phyloP scores from a whole-genome alignment of 2,329 filamentous ascomycete species.

The Fusarium sp. region DNA sequence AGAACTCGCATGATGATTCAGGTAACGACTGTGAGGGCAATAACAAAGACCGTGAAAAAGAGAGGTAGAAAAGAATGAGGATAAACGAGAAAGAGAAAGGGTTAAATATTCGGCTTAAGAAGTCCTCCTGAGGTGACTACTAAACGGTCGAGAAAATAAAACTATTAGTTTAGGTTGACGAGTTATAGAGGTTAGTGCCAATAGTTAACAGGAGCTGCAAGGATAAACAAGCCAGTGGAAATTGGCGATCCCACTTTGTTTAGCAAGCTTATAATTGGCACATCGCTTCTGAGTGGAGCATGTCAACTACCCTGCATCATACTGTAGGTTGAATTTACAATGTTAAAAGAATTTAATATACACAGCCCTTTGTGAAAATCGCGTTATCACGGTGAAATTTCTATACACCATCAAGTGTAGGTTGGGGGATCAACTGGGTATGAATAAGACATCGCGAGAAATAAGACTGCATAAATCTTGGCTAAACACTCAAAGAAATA shows the following conservation, averaged over 20 bases:
- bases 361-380: no score
- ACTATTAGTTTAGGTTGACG: background rate
- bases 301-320: background rate
- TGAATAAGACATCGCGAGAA: no score
- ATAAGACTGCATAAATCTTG: no score
- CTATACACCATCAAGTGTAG: no score
- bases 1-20: background rate
- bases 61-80: background rate
- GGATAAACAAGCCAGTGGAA: background rate
- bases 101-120: background rate
- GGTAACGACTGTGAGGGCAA: background rate
- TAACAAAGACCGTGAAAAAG: accelerated
- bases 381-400: no score
- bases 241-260: background rate
- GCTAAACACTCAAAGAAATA: no score
- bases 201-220: background rate
- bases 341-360: background rate
- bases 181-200: background rate
- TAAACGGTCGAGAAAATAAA: accelerated
- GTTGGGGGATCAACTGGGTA: no score
- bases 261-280: background rate
- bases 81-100: accelerated
- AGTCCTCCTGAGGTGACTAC: accelerated
- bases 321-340: background rate
- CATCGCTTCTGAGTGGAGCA: background rate